A percentile compares a stretch with the other conserved stretches of the same genome.
phyloP scores from a whole-genome alignment of 1,284 basidiomycete species.

The Cryptococcus sp. region DNA sequence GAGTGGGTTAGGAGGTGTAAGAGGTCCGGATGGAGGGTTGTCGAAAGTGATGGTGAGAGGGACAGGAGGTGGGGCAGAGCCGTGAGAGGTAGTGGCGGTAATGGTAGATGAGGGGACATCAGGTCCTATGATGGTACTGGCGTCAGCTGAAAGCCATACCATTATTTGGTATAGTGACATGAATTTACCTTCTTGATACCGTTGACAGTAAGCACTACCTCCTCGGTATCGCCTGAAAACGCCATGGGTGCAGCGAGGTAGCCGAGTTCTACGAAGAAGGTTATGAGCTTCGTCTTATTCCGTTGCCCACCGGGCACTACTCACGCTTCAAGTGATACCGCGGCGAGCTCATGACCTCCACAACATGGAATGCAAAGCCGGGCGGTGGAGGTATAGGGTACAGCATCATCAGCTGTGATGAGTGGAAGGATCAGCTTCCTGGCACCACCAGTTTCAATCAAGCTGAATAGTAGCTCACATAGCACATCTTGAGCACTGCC shows the following conservation, averaged over 20 bases:
- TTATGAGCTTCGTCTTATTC: not conserved
- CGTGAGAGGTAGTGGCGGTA: conserved; percentile 80
- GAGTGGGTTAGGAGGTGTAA: conserved; percentile 89
- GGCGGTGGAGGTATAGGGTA: conserved; percentile 56
- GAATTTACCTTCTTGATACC: conserved; percentile 86
- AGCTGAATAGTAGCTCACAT: conserved; percentile 64
- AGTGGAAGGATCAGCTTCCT: conserved; percentile 9
- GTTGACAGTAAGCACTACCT: conserved; percentile 97
- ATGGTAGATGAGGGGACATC: conserved; percentile 67
- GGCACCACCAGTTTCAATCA: too few relatives aligned
- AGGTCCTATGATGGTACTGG: conserved; percentile 70
- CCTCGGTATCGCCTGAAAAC: conserved; percentile 91
- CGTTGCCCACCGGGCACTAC: conserved; percentile 8
- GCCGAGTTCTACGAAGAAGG: conserved; percentile 66
- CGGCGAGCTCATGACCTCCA: conserved; percentile 95
- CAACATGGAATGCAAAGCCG: conserved; percentile 77
- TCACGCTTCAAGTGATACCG: conserved; percentile 81
- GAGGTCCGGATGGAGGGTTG: conserved; percentile 85
- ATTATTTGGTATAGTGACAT: conserved; percentile 3
- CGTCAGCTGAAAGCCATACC: not conserved
- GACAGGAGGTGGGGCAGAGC: conserved; percentile 88
- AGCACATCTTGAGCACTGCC: conserved; percentile 93
- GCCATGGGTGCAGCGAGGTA: conserved; percentile 94
- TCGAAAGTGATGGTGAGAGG: conserved; percentile 81
- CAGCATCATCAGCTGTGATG: conserved; percentile 53